Evolutionary conservation across 768 basidiomycete species (phyloP).

Genomic region (Agaricus blazei): DNA sequence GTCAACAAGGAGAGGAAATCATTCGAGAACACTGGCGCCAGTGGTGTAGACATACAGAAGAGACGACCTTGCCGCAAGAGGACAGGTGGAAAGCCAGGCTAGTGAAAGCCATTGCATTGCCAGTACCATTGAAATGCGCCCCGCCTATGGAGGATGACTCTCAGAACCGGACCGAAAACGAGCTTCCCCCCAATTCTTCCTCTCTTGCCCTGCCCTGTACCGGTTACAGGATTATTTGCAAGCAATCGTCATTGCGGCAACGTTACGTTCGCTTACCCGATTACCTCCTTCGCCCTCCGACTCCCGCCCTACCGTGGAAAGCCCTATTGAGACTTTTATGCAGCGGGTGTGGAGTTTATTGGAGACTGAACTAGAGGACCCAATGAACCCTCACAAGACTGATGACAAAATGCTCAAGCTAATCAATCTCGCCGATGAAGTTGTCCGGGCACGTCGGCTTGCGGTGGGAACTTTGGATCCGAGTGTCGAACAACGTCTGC

Average conservation of each 20-base stretch:
- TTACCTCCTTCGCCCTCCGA: slow-evolving; percentile 21
- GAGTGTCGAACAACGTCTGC: slow-evolving; percentile 48
- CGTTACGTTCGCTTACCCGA: slow-evolving; percentile 51
- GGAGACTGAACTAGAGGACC: slow-evolving; percentile 15
- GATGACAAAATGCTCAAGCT: slow-evolving; percentile 42
- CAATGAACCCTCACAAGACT: slow-evolving; percentile 13
- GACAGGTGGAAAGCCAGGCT: slow-evolving; percentile 44
- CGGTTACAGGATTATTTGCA: slow-evolving; percentile 67
- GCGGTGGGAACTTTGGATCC: slow-evolving; percentile 16
- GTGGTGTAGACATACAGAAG: slow-evolving; percentile 18
- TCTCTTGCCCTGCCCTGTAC: slow-evolving; percentile 47
- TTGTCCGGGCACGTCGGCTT: slow-evolving; percentile 47
- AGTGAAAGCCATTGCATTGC: slow-evolving; percentile 36
- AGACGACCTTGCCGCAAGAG: slow-evolving; percentile 9
- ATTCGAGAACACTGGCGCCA: slow-evolving; percentile 28
- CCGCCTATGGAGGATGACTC: slow-evolving; percentile 17
- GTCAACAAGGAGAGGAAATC: slow-evolving; percentile 18
- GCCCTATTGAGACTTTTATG: slow-evolving; percentile 37
- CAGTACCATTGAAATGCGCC: slow-evolving; percentile 35
- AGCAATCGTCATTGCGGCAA: slow-evolving; percentile 61
- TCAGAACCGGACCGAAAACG: slow-evolving; percentile 23
- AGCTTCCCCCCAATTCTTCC: slow-evolving; percentile 62
- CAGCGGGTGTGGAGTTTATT: slow-evolving; percentile 64
- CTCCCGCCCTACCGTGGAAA: slow-evolving; percentile 3
- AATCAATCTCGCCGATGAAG: slow-evolving; percentile 69